Evolutionary conservation across 2,329 filamentous ascomycete species (phyloP).

Genomic region (Fusarium sp.): DNA sequence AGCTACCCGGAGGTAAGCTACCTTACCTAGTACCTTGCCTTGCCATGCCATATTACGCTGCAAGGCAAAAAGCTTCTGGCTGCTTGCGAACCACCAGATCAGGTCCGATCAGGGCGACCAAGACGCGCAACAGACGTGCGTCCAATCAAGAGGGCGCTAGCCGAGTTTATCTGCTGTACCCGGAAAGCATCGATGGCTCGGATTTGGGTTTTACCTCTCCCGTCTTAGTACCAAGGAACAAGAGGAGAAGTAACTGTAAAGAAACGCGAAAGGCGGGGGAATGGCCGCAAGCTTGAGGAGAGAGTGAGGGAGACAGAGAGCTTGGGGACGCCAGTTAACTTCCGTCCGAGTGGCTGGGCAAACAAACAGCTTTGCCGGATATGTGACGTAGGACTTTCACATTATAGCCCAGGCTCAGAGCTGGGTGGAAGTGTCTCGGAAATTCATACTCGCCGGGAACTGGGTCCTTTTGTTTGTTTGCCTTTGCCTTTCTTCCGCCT

Average conservation of each 20-base stretch:
- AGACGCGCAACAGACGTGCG: conserved; percentile 29
- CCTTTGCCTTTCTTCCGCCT: neutral
- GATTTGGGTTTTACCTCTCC: conserved; percentile 27
- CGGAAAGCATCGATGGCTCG: conserved; percentile 24
- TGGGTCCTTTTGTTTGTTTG: conserved; percentile 15
- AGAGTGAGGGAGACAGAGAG: neutral
- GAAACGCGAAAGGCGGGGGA: conserved; percentile 4
- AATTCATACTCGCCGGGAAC: neutral
- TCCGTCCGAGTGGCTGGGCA: conserved; percentile 29
- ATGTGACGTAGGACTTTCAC: conserved; percentile 33
- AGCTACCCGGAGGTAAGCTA: conserved; percentile 32
- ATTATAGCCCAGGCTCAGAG: neutral
- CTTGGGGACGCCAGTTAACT: neutral
- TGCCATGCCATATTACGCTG: neutral
- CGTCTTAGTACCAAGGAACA: conserved; percentile 7
- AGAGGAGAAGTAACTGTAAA: neutral
- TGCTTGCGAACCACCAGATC: conserved; percentile 25
- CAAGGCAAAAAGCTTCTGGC: conserved; percentile 18
- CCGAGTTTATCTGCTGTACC: conserved; percentile 1
- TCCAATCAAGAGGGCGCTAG: conserved; percentile 22
- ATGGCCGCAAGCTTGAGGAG: neutral
- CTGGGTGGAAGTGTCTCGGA: conserved; percentile 14
- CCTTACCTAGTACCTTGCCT: neutral
- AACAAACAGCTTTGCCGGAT: conserved; percentile 17
- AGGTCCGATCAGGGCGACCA: conserved; percentile 27